Conservation (phyloP, 139 green algal species). For the Picochlorum sp. region DNA sequence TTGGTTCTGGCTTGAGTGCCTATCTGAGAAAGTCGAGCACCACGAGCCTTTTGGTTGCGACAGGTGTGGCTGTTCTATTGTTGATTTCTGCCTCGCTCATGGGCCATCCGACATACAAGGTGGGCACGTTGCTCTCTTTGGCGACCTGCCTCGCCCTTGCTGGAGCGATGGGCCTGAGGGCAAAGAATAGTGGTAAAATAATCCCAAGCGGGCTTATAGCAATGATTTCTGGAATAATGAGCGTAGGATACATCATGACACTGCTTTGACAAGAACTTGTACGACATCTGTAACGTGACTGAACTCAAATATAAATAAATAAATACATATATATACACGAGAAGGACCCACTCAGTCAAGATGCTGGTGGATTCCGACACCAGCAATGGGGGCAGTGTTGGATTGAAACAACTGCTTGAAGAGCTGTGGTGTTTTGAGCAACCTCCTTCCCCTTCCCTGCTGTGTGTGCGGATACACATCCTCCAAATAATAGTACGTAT, state of each 20-base stretch:
- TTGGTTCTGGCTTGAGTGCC: conserved; percentile 15
- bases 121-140: conserved; percentile 20
- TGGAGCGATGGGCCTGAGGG: conserved; percentile 19
- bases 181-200: conserved; percentile 20
- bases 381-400: not conserved
- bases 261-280: not conserved
- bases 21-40: conserved; percentile 18
- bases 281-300: too few species aligned
- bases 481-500: conserved; percentile 96
- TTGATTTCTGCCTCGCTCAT: conserved; percentile 23
- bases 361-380: too few species aligned
- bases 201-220: conserved; percentile 18
- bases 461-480: conserved; percentile 89
- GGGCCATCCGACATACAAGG: conserved; percentile 12
- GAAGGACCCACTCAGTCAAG: too few species aligned
- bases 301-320: too few species aligned
- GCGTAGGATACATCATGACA: conserved; percentile 9
- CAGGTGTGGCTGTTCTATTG: conserved; percentile 15
- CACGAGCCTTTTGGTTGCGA: conserved; percentile 11
- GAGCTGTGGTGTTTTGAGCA: conserved; percentile 8
- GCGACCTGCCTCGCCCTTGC: conserved; percentile 14
- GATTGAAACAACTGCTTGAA: not conserved
- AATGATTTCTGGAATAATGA: conserved; percentile 17
- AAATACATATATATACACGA: too few species aligned
- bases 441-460: conserved; percentile 4